These are phyloP conservation scores for Botrytis squamosa DNA, from an alignment of 2,329 filamentous ascomycete species.

Conservation along the genomic window DNA sequence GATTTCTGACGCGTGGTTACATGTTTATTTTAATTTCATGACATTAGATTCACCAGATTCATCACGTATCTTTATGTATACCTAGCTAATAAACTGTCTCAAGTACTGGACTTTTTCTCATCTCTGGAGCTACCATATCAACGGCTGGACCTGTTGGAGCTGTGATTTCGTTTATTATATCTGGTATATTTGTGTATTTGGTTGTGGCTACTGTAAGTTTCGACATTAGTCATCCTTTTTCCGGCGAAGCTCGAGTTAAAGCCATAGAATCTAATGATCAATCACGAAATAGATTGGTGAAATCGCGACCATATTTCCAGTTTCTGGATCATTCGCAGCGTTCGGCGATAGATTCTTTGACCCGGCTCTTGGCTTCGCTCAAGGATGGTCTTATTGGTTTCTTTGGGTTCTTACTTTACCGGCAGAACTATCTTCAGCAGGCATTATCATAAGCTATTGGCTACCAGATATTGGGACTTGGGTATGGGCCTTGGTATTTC, in stretches of 20 bases:
- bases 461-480: slow-evolving; percentile 8
- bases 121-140: slow-evolving; percentile 10
- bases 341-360: slow-evolving; percentile 70
- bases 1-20: background rate
- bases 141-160: slow-evolving; percentile 4
- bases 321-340: slow-evolving; percentile 62
- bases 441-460: slow-evolving; percentile 15
- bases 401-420: slow-evolving; percentile 11
- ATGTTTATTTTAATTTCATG: no score
- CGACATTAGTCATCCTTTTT: no score
- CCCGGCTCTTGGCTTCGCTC: slow-evolving; percentile 64
- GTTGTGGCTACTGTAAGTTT: slow-evolving; percentile 15
- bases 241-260: background rate
- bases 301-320: slow-evolving; percentile 6
- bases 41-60: background rate
- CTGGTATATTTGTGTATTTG: slow-evolving; percentile 10
- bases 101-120: slow-evolving; percentile 9
- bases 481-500: slow-evolving; percentile 10
- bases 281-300: background rate
- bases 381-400: slow-evolving; percentile 47
- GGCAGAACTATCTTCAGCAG: background rate
- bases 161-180: background rate
- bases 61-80: background rate
- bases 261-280: background rate
- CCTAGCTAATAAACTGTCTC: background rate